phyloP scores from a whole-genome alignment of 495 filamentous ascomycete species.

The Friedmanniomyces simplex region DNA sequence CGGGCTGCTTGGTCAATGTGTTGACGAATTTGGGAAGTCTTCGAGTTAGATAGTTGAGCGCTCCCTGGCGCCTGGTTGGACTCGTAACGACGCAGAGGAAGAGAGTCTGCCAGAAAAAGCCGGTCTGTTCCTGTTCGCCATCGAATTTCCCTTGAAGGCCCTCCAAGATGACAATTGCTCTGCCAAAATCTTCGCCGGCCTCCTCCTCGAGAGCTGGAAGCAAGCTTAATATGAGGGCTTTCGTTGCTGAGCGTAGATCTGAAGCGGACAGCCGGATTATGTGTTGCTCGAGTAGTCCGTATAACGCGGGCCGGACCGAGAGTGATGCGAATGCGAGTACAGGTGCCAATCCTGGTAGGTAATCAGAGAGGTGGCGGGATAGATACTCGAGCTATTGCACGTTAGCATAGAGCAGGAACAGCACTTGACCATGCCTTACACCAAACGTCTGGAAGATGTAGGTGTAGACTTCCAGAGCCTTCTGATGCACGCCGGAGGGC shows the following conservation, averaged over 20 bases:
- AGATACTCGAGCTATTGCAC: conserved; percentile 29
- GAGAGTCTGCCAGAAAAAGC: conserved; percentile 97
- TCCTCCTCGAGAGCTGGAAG: conserved; percentile 92
- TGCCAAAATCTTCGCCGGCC: conserved; percentile 91
- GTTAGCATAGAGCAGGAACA: conserved; percentile 25
- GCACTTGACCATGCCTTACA: conserved; percentile 28
- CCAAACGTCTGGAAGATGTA: conserved; percentile 76
- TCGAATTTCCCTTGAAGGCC: conserved; percentile 37
- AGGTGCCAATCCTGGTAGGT: conserved; percentile 78
- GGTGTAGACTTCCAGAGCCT: conserved; percentile 84
- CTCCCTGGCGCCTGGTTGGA: conserved; percentile 68
- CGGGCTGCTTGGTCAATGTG: not conserved
- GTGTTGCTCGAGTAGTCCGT: conserved; percentile 72
- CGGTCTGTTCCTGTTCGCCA: conserved; percentile 42
- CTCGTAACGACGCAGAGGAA: conserved; percentile 89
- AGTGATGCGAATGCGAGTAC: conserved; percentile 89
- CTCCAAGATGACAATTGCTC: conserved; percentile 67
- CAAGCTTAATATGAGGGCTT: conserved; percentile 73
- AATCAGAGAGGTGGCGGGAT: conserved; percentile 70
- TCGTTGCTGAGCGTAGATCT: conserved; percentile 74
- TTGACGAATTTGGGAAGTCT: conserved; percentile 57
- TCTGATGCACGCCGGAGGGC: conserved; percentile 97
- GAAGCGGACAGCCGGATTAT: conserved; percentile 58
- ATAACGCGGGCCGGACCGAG: conserved; percentile 70
- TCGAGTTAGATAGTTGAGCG: conserved; percentile 72